phyloP scores from a whole-genome alignment of 306 rosid genomes.

The Rubus parviflorus region DNA sequence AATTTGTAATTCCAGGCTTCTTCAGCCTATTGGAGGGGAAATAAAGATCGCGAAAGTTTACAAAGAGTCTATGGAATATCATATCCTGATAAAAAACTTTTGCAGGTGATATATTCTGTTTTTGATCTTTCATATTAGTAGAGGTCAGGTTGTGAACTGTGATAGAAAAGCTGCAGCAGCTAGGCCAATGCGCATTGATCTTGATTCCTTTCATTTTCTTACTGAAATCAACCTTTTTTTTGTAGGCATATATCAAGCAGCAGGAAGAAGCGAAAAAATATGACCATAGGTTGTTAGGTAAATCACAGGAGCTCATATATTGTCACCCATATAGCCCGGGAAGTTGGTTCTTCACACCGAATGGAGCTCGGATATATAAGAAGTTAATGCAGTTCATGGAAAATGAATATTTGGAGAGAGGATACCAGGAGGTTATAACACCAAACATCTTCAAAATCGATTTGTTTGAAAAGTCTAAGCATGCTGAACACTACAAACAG shows the following conservation, averaged over 20 bases:
- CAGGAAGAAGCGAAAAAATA: constrained; percentile 89
- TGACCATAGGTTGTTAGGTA: constrained; percentile 82
- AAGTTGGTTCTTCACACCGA: constrained; percentile 96
- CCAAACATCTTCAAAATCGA: constrained; percentile 94
- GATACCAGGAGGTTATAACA: constrained; percentile 91
- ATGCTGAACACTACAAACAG: constrained; percentile 84
- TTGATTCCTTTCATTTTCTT: constrained; percentile 13
- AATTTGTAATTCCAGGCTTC: constrained; percentile 69
- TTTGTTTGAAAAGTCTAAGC: constrained; percentile 89
- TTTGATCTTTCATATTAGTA: neutral
- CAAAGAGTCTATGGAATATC: constrained; percentile 97
- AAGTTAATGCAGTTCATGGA: constrained; percentile 72
- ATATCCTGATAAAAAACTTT: constrained; percentile 82
- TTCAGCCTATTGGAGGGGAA: constrained; percentile 94
- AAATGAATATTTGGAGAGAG: constrained; percentile 72
- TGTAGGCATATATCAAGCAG: constrained; percentile 56
- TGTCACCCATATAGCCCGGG: constrained; percentile 96
- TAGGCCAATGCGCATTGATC: constrained; percentile 17
- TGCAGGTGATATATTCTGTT: constrained; percentile 56
- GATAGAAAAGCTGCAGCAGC: neutral
- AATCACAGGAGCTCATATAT: constrained; percentile 76
- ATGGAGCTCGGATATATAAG: constrained; percentile 76
- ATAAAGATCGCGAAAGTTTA: constrained; percentile 83
- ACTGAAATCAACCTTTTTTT: constrained; percentile 8
- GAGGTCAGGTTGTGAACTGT: neutral